Evolutionary conservation across 805 yeast species (phyloP), one percentile per base, ranked within the genome.

Genomic region (Suhomyces emberorum): DNA sequence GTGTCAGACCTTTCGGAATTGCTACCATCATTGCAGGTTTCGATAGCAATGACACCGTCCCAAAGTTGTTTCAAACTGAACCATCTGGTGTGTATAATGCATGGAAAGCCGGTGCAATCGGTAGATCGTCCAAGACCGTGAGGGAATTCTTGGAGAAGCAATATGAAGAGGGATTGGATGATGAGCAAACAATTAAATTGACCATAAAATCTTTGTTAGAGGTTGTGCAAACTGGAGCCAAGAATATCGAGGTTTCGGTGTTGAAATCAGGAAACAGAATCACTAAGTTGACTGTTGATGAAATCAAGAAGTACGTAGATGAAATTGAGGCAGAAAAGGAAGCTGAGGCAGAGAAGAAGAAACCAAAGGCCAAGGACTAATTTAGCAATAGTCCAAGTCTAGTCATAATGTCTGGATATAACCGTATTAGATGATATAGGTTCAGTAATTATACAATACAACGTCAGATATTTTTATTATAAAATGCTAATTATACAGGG

Each of bases 101-200:
- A 3, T 93, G 98, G 98, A 87, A 89, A 61, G 97, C 98, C 22
- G 91, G 87, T 57, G 88, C 98, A 14, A 93, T 93, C 54, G 98
- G 98, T 40, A 80, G 96, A 56, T 84, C 93, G 43, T 77, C 93
- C 44, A 91, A 93, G 61, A 91, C 98, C 3, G 97, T 93, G 23
- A 81, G 95, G 50, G 98, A 93, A 61, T 86, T 89, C 51, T 74
- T 93, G 61, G 98, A 93, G 61, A 89, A 88, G 66, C 85, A 87
- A 54, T 88, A 86, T 66, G 60, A 55, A 42, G 75, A 81, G 64
- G 80, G 76, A 36, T 57, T 76, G 59, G 69, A 74, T 34, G 87
- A 80, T 44, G 79, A 79, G 23, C 83, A 77, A 25, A 83, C 96
- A 15, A 70, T 89, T 38, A 79, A 79, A 49, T 78, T 93, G 53